Conservation (phyloP, 2,329 filamentous ascomycete species). For the Daldinia eschscholtzii region DNA sequence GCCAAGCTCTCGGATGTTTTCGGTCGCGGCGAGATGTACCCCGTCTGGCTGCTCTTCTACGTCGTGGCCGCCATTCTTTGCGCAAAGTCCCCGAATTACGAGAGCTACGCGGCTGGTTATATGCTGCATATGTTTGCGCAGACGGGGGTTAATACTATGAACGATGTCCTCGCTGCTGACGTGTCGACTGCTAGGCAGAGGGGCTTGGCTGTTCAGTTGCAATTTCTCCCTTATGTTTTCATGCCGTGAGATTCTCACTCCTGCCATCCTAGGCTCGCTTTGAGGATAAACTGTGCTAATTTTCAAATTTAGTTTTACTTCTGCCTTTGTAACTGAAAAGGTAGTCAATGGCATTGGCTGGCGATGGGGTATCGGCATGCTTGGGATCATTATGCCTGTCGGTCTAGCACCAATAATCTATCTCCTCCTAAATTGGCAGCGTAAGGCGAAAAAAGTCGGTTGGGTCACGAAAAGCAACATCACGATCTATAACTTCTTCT, state of each 20-base stretch:
- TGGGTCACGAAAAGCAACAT: slow-evolving; percentile 48
- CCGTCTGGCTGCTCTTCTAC: slow-evolving; percentile 50
- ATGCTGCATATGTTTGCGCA: slow-evolving; percentile 7
- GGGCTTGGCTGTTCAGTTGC: slow-evolving; percentile 55
- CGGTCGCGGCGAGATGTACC: slow-evolving; percentile 56
- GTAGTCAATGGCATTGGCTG: slow-evolving; percentile 57
- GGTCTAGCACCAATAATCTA: slow-evolving; percentile 54
- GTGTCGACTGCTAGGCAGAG: slow-evolving; percentile 57
- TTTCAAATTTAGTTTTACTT: slow-evolving; percentile 22
- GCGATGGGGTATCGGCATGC: slow-evolving; percentile 61
- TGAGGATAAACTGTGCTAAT: not conserved
- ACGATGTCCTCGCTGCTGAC: slow-evolving; percentile 57
- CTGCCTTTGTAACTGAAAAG: slow-evolving; percentile 57
- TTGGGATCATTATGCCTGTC: slow-evolving; percentile 58
- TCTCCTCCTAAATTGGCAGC: slow-evolving; percentile 55
- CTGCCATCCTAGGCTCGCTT: not conserved
- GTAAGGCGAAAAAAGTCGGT: slow-evolving; percentile 50
- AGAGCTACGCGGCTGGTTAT: slow-evolving; percentile 7
- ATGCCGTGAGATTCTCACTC: slow-evolving; percentile 55
- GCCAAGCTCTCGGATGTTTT: slow-evolving; percentile 59
- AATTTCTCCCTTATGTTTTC: slow-evolving; percentile 57
- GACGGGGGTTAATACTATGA: slow-evolving; percentile 48
- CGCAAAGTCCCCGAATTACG: not conserved
- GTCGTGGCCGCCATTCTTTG: slow-evolving; percentile 35
- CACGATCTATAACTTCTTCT: slow-evolving; percentile 49